phyloP scores from a whole-genome alignment of 768 basidiomycete species.

The Kwoniella sp. region DNA sequence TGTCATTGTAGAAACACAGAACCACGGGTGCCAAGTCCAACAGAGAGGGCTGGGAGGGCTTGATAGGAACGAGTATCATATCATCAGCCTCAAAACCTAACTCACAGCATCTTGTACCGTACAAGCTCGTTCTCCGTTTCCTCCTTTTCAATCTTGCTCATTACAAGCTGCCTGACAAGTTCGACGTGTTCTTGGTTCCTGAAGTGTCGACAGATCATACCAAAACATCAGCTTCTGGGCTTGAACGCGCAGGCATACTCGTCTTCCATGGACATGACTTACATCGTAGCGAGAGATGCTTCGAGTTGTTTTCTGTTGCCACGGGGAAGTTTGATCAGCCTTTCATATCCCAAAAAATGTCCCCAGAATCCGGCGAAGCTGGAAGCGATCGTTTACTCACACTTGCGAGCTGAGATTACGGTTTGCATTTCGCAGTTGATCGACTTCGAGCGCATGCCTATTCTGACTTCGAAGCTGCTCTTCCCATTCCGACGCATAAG shows the following conservation, averaged over 20 bases:
- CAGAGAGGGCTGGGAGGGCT: background rate
- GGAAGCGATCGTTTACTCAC: conserved; percentile 63
- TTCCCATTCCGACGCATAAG: conserved; percentile 83
- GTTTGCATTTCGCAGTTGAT: conserved; percentile 78
- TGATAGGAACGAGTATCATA: too few relatives aligned
- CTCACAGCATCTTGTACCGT: conserved; percentile 86
- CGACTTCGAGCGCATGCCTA: conserved; percentile 81
- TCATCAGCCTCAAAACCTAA: conserved; percentile 17
- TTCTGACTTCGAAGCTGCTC: conserved; percentile 76
- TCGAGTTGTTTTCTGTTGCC: conserved; percentile 74
- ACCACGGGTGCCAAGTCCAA: too few relatives aligned
- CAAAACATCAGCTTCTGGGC: conserved; percentile 1
- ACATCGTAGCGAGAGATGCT: conserved; percentile 64
- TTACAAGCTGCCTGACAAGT: conserved; percentile 75
- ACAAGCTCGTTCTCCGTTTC: conserved; percentile 93
- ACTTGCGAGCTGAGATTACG: conserved; percentile 74
- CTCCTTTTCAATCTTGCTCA: conserved; percentile 81
- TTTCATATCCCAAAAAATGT: too few relatives aligned
- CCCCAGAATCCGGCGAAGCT: background rate
- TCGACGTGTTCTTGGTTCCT: conserved; percentile 56
- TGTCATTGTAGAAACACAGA: too few relatives aligned
- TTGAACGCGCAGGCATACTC: too few relatives aligned
- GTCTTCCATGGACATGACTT: too few relatives aligned
- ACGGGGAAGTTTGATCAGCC: background rate
- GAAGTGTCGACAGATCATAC: conserved; percentile 55